Conservation (phyloP, 2,329 filamentous ascomycete genomes). For the Diaporthe citri region DNA sequence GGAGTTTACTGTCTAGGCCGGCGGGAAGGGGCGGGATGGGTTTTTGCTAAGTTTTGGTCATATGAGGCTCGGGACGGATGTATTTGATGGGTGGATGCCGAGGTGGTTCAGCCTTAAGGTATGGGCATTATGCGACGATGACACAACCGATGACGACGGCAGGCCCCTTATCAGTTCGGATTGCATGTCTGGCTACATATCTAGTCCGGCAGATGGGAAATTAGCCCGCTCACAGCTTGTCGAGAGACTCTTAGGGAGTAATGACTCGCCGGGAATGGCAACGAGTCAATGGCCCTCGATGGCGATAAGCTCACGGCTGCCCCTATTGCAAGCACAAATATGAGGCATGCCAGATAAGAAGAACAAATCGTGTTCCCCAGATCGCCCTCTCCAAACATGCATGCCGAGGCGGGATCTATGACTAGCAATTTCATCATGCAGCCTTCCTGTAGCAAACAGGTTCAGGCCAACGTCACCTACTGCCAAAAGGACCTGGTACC, state of each 20-base stretch:
- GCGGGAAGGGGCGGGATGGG: rapidly evolving
- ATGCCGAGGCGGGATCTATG: neutral
- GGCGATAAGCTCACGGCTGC: neutral
- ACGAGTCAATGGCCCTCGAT: neutral
- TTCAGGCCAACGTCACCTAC: neutral
- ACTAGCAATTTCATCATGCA: neutral
- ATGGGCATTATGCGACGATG: neutral
- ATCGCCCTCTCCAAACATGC: neutral
- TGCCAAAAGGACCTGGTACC: neutral
- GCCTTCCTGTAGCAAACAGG: neutral
- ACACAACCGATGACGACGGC: too few species aligned
- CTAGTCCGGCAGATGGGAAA: neutral
- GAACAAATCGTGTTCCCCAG: too few species aligned
- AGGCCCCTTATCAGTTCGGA: neutral
- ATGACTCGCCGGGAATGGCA: neutral
- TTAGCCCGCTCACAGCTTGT: neutral
- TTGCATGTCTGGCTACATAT: neutral
- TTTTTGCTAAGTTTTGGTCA: neutral
- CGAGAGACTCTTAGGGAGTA: neutral
- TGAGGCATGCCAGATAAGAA: neutral
- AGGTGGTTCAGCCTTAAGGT: neutral
- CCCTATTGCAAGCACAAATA: neutral
- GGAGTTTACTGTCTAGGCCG: slow-evolving; percentile 57
- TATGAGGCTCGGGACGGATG: too few species aligned
- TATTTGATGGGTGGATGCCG: neutral